phyloP scores from a whole-genome alignment of 2,329 filamentous ascomycete genomes.

The Aspergillus transmontanensis region DNA sequence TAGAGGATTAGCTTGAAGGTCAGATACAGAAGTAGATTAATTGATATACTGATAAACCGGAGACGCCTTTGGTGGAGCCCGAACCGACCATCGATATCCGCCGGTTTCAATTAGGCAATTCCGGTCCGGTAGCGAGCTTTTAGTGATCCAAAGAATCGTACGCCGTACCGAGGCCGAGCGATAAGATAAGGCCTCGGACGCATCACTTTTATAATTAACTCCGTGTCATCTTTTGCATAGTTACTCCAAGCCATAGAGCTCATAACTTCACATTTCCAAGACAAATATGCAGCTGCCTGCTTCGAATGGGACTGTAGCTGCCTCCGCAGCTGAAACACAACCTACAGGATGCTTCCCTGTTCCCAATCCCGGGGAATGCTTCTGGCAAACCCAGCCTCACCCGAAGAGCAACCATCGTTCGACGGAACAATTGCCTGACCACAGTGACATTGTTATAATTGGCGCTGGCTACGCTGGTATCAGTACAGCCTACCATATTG shows the following conservation, averaged over 20 bases:
- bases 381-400: constrained; percentile 47
- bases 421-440: constrained; percentile 29
- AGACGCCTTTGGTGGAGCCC: background rate
- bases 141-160: background rate
- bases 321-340: background rate
- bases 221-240: background rate
- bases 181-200: background rate
- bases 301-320: background rate
- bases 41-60: background rate
- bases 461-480: constrained; percentile 51
- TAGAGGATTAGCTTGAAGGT: background rate
- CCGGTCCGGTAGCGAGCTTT: constrained; percentile 2
- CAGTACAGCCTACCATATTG: constrained; percentile 45
- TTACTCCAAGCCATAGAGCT: background rate
- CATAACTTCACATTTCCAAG: background rate
- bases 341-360: constrained; percentile 1
- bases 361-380: constrained; percentile 22
- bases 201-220: background rate
- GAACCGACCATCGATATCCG: background rate
- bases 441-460: constrained; percentile 48
- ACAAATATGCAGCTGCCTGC: background rate
- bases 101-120: background rate
- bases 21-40: background rate
- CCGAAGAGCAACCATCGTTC: constrained; percentile 44
- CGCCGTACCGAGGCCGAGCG: background rate